Conservation (phyloP, 352 stramenopile species). For the Aphanomyces invadans region DNA sequence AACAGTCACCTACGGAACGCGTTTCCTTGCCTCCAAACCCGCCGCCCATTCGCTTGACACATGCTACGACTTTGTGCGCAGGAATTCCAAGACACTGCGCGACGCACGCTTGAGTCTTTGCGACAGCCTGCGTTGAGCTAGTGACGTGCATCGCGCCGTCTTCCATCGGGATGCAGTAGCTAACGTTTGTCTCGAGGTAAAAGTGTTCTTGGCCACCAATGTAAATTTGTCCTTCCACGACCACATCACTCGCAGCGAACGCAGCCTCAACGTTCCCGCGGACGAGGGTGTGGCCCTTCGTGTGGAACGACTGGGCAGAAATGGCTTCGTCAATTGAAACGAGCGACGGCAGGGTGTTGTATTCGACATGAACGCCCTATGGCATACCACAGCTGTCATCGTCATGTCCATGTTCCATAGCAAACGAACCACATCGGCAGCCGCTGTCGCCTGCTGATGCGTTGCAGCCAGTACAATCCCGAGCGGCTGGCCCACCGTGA, state of each 20-base stretch:
- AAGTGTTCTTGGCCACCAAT: constrained; percentile 94
- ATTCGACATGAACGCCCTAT: constrained; percentile 53
- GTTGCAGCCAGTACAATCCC: constrained; percentile 79
- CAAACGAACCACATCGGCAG: constrained; percentile 29
- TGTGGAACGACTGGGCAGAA: constrained; percentile 84
- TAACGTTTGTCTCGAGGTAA: constrained; percentile 91
- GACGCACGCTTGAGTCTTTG: constrained; percentile 88
- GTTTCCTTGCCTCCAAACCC: constrained; percentile 97
- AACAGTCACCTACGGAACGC: constrained; percentile 42
- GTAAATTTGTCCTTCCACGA: constrained; percentile 82
- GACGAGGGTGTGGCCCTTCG: constrained; percentile 71
- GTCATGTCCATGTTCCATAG: background rate
- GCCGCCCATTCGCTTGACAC: constrained; percentile 92
- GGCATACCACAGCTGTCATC: too few relatives aligned
- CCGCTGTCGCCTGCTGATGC: constrained; percentile 61
- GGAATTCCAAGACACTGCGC: constrained; percentile 88
- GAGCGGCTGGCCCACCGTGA: constrained; percentile 73
- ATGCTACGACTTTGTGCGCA: constrained; percentile 84
- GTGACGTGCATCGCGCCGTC: constrained; percentile 88
- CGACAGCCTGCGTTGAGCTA: constrained; percentile 90
- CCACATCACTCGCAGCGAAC: constrained; percentile 51
- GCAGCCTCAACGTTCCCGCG: constrained; percentile 74
- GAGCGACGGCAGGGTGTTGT: constrained; percentile 81
- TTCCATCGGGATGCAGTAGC: constrained; percentile 71
- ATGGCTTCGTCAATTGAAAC: constrained; percentile 96